Conservation (phyloP, 2,329 filamentous ascomycete species). For the Leptodontidium sp. region DNA sequence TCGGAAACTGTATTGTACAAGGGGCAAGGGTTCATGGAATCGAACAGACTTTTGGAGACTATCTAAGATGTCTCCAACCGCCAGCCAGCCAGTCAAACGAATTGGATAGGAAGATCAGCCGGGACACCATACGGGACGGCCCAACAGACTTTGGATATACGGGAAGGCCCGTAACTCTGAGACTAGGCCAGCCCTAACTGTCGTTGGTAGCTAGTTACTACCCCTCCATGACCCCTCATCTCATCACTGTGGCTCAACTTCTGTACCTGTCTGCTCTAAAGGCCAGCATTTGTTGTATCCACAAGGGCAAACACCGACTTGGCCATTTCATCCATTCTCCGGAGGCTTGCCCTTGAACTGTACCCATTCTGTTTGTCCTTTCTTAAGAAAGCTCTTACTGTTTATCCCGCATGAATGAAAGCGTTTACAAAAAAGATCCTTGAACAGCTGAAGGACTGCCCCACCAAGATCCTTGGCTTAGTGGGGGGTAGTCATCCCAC, state of each 20-base stretch:
- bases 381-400: background rate
- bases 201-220: background rate
- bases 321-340: background rate
- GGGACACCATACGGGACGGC: background rate
- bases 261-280: background rate
- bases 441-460: constrained; percentile 22
- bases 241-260: constrained; percentile 4
- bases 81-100: background rate
- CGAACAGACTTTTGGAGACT: background rate
- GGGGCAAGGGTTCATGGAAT: background rate
- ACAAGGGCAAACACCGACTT: constrained; percentile 6
- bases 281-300: background rate
- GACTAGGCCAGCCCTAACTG: background rate
- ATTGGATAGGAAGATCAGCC: background rate
- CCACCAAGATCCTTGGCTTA: constrained; percentile 13
- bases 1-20: background rate
- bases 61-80: background rate
- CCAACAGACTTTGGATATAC: constrained; percentile 5
- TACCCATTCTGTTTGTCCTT: background rate
- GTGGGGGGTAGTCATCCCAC: constrained; percentile 17
- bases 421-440: constrained; percentile 15
- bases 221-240: constrained; percentile 5
- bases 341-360: background rate
- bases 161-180: constrained; percentile 17
- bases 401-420: constrained; percentile 8